A percentile compares a stretch with the other conserved stretches of the same genome.
Conservation (phyloP, 1,284 basidiomycete species). For the Naganishia albida region DNA sequence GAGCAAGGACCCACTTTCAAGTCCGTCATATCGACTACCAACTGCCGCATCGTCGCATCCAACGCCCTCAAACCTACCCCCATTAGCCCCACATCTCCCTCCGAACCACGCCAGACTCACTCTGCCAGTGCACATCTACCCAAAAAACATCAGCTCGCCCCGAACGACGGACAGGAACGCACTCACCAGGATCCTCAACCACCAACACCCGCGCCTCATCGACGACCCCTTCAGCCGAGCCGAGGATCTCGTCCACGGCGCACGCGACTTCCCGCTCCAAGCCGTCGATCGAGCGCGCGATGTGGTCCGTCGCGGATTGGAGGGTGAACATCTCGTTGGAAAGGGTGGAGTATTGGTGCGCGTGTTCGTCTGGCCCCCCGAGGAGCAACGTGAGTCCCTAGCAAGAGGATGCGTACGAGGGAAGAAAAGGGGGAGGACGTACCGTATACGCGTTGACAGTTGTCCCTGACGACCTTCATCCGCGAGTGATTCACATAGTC, state of each 20-base stretch:
- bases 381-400: neutral
- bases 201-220: constrained; percentile 42
- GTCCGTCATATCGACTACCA: constrained; percentile 45
- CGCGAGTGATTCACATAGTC: constrained; percentile 74
- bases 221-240: constrained; percentile 64
- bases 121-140: constrained; percentile 31
- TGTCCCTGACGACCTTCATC: constrained; percentile 58
- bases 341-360: constrained; percentile 13
- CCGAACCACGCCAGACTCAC: constrained; percentile 2
- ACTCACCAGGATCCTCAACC: constrained; percentile 34
- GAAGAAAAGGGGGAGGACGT: neutral
- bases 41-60: constrained; percentile 49
- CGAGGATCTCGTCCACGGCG: constrained; percentile 61
- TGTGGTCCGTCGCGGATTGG: constrained; percentile 23
- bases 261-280: constrained; percentile 38
- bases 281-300: constrained; percentile 25
- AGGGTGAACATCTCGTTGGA: constrained; percentile 2
- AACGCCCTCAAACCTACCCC: constrained; percentile 30
- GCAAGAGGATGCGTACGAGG: neutral
- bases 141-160: constrained; percentile 1
- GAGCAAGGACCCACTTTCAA: constrained; percentile 49
- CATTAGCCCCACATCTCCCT: neutral
- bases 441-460: constrained; percentile 31
- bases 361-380: constrained; percentile 31
- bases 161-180: constrained; percentile 4